These are phyloP conservation scores for Psilocybe cubensis DNA, from an alignment of 768 basidiomycete genomes.

Conservation along the genomic window DNA sequence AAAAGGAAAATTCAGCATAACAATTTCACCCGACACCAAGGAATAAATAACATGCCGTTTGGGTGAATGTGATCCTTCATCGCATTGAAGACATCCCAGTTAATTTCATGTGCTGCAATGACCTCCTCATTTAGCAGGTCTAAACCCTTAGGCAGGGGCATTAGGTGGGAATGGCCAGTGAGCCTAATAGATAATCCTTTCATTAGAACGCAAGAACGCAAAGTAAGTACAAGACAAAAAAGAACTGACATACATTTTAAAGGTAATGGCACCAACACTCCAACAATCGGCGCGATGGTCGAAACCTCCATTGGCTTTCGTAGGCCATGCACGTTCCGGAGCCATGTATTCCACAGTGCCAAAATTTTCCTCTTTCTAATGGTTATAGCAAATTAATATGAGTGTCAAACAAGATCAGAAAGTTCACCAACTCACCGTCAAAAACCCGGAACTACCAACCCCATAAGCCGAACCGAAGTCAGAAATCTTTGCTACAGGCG, in stretches of 20 bases:
- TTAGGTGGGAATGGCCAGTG: not conserved
- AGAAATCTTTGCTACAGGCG: not conserved
- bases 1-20: not conserved
- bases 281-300: not conserved
- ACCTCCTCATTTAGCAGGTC: no score
- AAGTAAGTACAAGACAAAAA: no score
- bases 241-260: not conserved
- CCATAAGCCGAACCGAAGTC: not conserved
- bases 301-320: not conserved
- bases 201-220: not conserved
- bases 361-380: not conserved
- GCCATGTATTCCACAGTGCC: not conserved
- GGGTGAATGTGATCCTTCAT: no score
- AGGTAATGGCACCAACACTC: not conserved
- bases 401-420: not conserved
- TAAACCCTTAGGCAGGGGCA: no score
- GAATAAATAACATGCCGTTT: no score
- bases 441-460: not conserved
- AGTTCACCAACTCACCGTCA: not conserved
- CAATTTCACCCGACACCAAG: no score
- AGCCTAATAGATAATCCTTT: not conserved
- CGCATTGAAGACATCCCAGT: no score
- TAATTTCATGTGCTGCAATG: no score
- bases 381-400: not conserved
- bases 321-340: not conserved